Percentiles rank a stretch among this genome's conserved stretches.
These are phyloP conservation scores for Stagonosporopsis rhizophila DNA, from an alignment of 2,329 filamentous ascomycete species.

Conservation along the genomic window DNA sequence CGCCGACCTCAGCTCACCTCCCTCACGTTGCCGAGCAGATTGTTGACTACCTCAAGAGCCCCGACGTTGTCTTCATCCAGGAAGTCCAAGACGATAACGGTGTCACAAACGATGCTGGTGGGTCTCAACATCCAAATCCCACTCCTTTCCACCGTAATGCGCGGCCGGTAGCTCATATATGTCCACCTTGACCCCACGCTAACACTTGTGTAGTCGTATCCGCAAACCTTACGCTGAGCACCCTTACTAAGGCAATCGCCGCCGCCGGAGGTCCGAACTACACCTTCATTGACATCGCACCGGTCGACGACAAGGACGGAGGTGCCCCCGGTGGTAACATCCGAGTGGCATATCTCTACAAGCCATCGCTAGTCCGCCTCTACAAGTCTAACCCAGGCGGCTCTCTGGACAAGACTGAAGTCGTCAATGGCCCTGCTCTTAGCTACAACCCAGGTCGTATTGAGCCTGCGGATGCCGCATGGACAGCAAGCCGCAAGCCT, in stretches of 20 bases:
- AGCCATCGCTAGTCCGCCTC: slow-evolving; percentile 65
- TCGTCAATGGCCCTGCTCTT: slow-evolving; percentile 65
- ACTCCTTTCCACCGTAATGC: slow-evolving; percentile 12
- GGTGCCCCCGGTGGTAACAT: slow-evolving; percentile 76
- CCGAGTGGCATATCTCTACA: slow-evolving; percentile 73
- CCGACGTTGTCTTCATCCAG: slow-evolving; percentile 72
- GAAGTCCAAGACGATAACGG: slow-evolving; percentile 75
- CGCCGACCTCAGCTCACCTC: slow-evolving; percentile 63
- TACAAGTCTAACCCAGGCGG: slow-evolving; percentile 65
- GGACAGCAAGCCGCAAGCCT: slow-evolving; percentile 69
- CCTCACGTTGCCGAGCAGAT: slow-evolving; percentile 69
- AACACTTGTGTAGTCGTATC: slow-evolving; percentile 47
- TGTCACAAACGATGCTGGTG: slow-evolving; percentile 63
- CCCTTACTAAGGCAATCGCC: slow-evolving; percentile 62
- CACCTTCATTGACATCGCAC: slow-evolving; percentile 65
- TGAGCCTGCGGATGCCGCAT: slow-evolving; percentile 67
- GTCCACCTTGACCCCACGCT: slow-evolving; percentile 1
- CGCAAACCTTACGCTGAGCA: slow-evolving; percentile 66
- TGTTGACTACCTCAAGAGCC: slow-evolving; percentile 67
- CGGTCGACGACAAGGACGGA: slow-evolving; percentile 67
- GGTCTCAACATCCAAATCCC: slow-evolving; percentile 27
- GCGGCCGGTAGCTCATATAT: slow-evolving; percentile 8
- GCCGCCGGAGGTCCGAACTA: slow-evolving; percentile 61
- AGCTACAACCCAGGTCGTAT: slow-evolving; percentile 74
- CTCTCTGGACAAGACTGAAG: slow-evolving; percentile 62